phyloP scores from a whole-genome alignment of 2,329 filamentous ascomycete species.

The Cordyceps fumosorosea region DNA sequence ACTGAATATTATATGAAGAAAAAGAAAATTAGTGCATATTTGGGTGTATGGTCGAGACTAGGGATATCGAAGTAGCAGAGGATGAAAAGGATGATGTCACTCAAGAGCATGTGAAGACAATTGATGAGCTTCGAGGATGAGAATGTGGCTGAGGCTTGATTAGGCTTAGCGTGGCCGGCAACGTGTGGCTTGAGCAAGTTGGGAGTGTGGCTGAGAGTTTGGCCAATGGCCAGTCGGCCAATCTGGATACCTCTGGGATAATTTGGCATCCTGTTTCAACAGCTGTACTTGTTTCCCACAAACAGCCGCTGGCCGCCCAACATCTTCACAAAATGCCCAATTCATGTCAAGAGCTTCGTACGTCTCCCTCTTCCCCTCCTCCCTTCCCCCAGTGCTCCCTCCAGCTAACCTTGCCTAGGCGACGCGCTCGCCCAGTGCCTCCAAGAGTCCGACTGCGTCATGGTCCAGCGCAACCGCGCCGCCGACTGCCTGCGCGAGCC shows the following conservation, averaged over 20 bases:
- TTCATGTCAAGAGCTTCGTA: slow-evolving; percentile 95
- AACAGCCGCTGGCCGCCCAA: slow-evolving; percentile 5
- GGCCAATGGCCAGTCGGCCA: slow-evolving; percentile 1
- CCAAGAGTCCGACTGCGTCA: slow-evolving; percentile 92
- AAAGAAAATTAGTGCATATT: not conserved
- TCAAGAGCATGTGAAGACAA: slow-evolving; percentile 16
- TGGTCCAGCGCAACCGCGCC: slow-evolving; percentile 80
- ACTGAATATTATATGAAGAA: not conserved
- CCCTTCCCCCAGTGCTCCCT: not conserved
- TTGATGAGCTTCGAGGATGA: not conserved
- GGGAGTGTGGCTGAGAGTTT: not conserved
- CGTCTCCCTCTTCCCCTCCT: slow-evolving; percentile 31
- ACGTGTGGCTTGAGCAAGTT: not conserved
- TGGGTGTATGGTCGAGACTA: not conserved
- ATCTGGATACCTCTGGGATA: not conserved
- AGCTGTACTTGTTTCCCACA: not conserved
- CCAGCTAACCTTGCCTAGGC: slow-evolving; percentile 45
- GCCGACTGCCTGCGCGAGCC: slow-evolving; percentile 83
- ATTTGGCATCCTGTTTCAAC: not conserved
- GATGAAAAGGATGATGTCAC: slow-evolving; percentile 17
- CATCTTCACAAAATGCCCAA: slow-evolving; percentile 65
- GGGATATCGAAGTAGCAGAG: not conserved
- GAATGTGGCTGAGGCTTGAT: not conserved
- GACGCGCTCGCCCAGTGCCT: slow-evolving; percentile 90
- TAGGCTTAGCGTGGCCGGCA: not conserved